Base-by-base conservation (phyloP, 2,329 filamentous ascomycete species). In the Aspergillus hortae region DNA sequence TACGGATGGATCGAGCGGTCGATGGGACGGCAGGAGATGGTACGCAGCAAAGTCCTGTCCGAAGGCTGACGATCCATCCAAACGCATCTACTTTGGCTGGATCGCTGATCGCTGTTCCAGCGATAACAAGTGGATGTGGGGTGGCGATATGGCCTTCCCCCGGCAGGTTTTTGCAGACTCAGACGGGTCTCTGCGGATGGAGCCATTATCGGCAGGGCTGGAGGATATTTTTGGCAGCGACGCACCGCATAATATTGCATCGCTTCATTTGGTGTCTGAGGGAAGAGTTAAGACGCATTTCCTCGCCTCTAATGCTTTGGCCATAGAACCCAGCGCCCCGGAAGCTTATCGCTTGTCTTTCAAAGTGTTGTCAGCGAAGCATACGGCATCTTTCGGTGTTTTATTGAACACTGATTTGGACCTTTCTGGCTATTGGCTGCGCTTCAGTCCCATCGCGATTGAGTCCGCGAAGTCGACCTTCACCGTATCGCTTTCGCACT, bases 1-100 rank as follows among this genome's bases (percentile, higher is more conserved):
- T 4, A 42, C 15, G 6, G 36, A 48, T 21, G 23, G 38, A 2
- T 48, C 46, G 12, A 14, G 33, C 5, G 23, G 46, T 10, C 9
- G 27, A 19, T 42, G 36, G 19, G 36, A 48, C 15, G 46, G 44
- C n/a, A 46, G 19, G 25, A 46, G 44, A 25, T 36, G 44, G 44
- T 36, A 46, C 32, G 44, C 44, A 23, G 32, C 44, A 11, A 46
- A 38, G 19, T 46, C 44, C 19, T 46, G 32, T 21, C 44, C 44
- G 17, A 46, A 46, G 32, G 44, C 32, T 10, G 12, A 11, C 6
- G 44, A 46, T 25, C 44, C 44, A 9, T 46, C 44, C 15, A 46
- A 46, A 21, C 44, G 44, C 25, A 27, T 27, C 25, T 27, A 27
- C 25, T 27, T 27, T 27, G 25, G 25, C 25, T 27, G 25, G 25